A percentile compares a stretch with the other conserved stretches of the same genome.
Conservation (phyloP, 1,284 basidiomycete species). For the Cryptococcus sp. region DNA sequence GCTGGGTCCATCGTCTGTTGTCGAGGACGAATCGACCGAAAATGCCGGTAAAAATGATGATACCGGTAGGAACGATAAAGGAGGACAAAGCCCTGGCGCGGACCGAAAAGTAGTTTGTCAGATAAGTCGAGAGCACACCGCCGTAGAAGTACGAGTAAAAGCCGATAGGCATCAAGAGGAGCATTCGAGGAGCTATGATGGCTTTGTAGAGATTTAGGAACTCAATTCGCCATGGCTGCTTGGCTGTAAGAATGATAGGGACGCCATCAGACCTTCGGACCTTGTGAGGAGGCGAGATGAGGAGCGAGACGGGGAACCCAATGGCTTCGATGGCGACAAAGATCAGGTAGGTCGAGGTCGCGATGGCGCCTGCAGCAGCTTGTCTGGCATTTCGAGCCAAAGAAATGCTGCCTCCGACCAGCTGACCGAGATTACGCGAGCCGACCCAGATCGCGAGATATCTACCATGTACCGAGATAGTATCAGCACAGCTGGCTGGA, state of each 20-base stretch:
- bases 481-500: no score
- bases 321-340: slow-evolving; percentile 30
- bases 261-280: slow-evolving; percentile 34
- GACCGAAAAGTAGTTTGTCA: slow-evolving; percentile 36
- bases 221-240: slow-evolving; percentile 21
- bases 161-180: slow-evolving; percentile 22
- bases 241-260: slow-evolving; percentile 19
- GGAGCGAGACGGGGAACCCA: slow-evolving; percentile 23
- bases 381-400: slow-evolving; percentile 26
- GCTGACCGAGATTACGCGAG: slow-evolving; percentile 20
- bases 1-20: slow-evolving; percentile 19
- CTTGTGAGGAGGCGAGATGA: slow-evolving; percentile 27
- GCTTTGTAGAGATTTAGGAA: slow-evolving; percentile 20
- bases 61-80: slow-evolving; percentile 20
- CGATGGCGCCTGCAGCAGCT: slow-evolving; percentile 20
- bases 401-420: slow-evolving; percentile 38
- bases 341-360: slow-evolving; percentile 31
- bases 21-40: slow-evolving; percentile 31
- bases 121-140: slow-evolving; percentile 32
- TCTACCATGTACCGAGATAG: no score
- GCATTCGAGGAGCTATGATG: slow-evolving; percentile 9
- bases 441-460: slow-evolving; percentile 34
- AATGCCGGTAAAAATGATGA: slow-evolving; percentile 8
- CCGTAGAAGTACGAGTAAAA: slow-evolving; percentile 38
- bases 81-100: slow-evolving; percentile 40